These are phyloP conservation scores for Blastobotrys aristatus DNA, from an alignment of 1,139 yeast species.

Conservation along the genomic window DNA sequence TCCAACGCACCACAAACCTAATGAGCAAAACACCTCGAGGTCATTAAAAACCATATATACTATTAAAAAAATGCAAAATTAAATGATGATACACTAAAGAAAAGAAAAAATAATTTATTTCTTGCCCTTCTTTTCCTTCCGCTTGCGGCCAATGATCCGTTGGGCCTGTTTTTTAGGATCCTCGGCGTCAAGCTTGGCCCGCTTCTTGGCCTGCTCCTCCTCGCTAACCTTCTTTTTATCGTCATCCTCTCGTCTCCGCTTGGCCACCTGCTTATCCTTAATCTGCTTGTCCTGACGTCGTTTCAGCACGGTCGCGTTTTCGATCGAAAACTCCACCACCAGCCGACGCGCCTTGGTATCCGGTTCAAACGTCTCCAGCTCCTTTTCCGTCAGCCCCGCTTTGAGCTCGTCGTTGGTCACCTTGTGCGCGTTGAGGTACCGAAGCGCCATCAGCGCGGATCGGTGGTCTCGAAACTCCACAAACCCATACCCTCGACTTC, in stretches of 20 bases:
- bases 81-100: neutral
- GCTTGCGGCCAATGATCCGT: constrained; percentile 29
- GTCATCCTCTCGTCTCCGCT: constrained; percentile 33
- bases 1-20: constrained; percentile 43
- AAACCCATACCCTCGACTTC: constrained; percentile 97
- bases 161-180: constrained; percentile 15
- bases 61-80: neutral
- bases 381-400: constrained; percentile 69
- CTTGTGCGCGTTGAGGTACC: constrained; percentile 95
- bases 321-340: constrained; percentile 93
- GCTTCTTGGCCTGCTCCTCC: constrained; percentile 29
- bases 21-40: constrained; percentile 34
- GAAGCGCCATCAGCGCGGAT: constrained; percentile 88
- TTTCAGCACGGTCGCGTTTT: constrained; percentile 87
- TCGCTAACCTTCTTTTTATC: constrained; percentile 29
- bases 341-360: constrained; percentile 58
- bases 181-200: constrained; percentile 38
- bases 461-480: constrained; percentile 90
- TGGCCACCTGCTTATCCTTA: constrained; percentile 21
- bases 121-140: constrained; percentile 24
- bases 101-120: constrained; percentile 7
- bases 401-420: constrained; percentile 66
- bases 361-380: constrained; percentile 43
- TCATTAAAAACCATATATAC: constrained; percentile 27
- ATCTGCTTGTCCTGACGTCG: constrained; percentile 63